Base-by-base conservation (phyloP, 2,329 filamentous ascomycete species). In the Parafenestella ontariensis region DNA sequence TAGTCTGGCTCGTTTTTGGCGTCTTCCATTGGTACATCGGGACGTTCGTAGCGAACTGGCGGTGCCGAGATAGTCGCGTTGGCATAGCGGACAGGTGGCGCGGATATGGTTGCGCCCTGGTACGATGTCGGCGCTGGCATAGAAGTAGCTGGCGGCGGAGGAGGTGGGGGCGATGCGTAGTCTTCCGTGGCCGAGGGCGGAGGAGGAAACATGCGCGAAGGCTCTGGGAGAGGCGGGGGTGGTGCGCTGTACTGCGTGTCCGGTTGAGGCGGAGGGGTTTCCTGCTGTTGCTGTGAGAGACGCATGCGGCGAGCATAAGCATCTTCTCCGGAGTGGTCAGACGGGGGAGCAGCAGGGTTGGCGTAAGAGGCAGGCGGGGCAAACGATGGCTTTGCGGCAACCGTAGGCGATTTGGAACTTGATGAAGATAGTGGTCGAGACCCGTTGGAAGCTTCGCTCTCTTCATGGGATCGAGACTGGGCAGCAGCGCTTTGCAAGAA, bases 51-150 rank as follows among this genome's bases (percentile, higher is more conserved):
- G 62, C 88, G 88, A 9, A 96, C 86, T 3, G 92, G 91, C 1
- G 89, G 88, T 42, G 89, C 85, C 36, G 91, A 91, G 71, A 96
- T 94, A n/a, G 86, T 88, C 17, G 83, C 80, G 23, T 58, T 82
- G 17, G 62, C 56, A 74, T 96, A 96, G 60, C 88, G 88, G 10
- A 96, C 85, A 1, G 92, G 91, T 0, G 89, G 88, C 37, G 89
- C 85, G 37, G 91, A 90, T 71, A 96, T 94, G 7, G 86, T 88
- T 10, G 84, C 80, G 37, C 58, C 62, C 52, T 65, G 61, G 43
- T 62, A 80, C 4, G 33, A 20, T 11, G 57, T 43, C 83, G 71
- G 76, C 7, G 80, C 79, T 34, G 80, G 80, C 17, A 77, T 77
- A 0, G 85, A 82, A 15, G 57, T 26, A 33, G 46, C 34, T 31